Base-by-base conservation (phyloP, 2,329 filamentous ascomycete genomes). In the Bimuria novae-zelandiae region DNA sequence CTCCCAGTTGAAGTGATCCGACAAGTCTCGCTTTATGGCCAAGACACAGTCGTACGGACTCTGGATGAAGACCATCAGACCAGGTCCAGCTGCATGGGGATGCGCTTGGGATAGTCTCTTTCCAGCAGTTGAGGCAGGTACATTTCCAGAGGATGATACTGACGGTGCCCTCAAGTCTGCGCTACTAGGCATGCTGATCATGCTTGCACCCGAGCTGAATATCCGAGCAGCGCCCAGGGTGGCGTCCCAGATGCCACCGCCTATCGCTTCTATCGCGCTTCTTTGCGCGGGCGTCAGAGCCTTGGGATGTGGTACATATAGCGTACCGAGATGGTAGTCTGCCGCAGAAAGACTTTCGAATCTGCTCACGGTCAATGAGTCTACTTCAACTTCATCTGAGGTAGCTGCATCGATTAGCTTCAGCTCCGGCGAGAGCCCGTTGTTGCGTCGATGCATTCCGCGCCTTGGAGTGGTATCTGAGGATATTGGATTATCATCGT, bases 21-120 rank as follows among this genome's bases (percentile, higher is more conserved):
- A 80, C 14, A 96, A 80, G 66, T 96, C 92, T 61, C 94, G 83
- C 69, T 92, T 92, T 2, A 94, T 90, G 0, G 91, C 90, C 49
- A 97, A 78, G n/a, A 97, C 88, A 65, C 92, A 97, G 74, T 99
- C 94, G 68, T 95, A 99, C 0, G 94, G 94, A 64, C 92, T 97
- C 66, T 96, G 92, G 35, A 99, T 90, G 70, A 97, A 97, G 14
- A 99, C 89, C 67, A 97, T 89, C 60, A 87, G 79, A 6, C 87
- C 86, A 32, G 81, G 78, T 8, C 81, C 80, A 4, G 77, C 73
- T 16, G 77, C 76, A 59, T 82, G 77, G 41, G 78, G 80, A 59
- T 81, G 79, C 12, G 72, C 68, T 32, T 63, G 69, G n/a, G 55
- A 46, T 41, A 60, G 61, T 32, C 67, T 57, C 42, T 64, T 70